Evolutionary conservation across 345 rosid species (phyloP).

Genomic region (Aethionema arabicum): DNA sequence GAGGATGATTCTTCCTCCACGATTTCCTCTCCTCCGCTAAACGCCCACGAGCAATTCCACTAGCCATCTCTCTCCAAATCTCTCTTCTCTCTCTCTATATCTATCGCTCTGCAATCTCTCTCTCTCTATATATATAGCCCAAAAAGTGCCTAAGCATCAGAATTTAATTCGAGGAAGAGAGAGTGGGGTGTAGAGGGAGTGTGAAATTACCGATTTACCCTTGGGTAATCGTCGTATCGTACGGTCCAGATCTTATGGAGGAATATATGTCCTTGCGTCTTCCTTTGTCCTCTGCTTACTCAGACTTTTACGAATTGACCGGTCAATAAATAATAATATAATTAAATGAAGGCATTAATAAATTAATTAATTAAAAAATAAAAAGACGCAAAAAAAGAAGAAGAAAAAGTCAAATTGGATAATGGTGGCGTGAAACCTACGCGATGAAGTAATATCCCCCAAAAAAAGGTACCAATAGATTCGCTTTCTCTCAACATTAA

Average conservation of each 20-base stretch:
- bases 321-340: slow-evolving; percentile 7
- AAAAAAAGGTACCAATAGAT: slow-evolving; percentile 30
- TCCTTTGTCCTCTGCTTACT: slow-evolving; percentile 4
- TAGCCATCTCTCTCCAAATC: slow-evolving; percentile 53
- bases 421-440: slow-evolving; percentile 41
- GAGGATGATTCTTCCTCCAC: slow-evolving; percentile 97
- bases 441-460: slow-evolving; percentile 21
- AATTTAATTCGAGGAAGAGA: slow-evolving; percentile 23
- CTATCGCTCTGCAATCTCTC: slow-evolving; percentile 15
- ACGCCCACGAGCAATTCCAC: slow-evolving; percentile 94
- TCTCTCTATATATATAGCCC: background rate
- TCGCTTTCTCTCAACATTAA: slow-evolving; percentile 7
- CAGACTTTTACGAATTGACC: slow-evolving; percentile 28
- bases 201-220: slow-evolving; percentile 23
- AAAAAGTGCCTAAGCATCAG: background rate
- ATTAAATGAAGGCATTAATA: no score
- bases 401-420: slow-evolving; percentile 33
- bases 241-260: slow-evolving; percentile 37
- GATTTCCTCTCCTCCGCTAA: slow-evolving; percentile 91
- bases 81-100: slow-evolving; percentile 3
- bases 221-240: slow-evolving; percentile 29
- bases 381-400: background rate
- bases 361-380: background rate
- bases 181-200: background rate
- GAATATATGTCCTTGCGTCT: slow-evolving; percentile 38